Conservation (phyloP, 1,284 basidiomycete species). For the Puccinia hordei region DNA sequence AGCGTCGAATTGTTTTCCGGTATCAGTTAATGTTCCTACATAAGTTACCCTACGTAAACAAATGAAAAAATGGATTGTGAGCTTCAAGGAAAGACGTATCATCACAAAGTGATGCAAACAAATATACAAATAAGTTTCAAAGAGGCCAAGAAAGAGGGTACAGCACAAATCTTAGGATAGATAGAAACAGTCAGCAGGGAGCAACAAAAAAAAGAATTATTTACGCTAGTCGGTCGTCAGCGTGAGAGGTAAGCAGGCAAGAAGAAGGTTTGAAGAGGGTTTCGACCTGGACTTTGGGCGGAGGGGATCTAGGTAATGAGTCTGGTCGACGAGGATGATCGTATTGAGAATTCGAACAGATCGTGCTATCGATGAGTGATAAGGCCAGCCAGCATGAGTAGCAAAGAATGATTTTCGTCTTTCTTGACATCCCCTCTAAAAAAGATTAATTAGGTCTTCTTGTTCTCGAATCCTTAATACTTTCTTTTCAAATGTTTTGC, state of each 20-base stretch:
- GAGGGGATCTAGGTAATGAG: neutral
- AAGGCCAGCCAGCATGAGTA: no score
- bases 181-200: neutral
- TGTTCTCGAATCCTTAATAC: no score
- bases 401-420: no score
- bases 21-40: conserved; percentile 31
- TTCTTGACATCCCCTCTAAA: no score
- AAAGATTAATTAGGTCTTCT: no score
- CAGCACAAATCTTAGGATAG: neutral
- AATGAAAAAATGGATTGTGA: neutral
- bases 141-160: neutral
- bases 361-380: no score
- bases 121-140: neutral
- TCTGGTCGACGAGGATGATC: no score
- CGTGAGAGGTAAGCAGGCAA: conserved; percentile 22
- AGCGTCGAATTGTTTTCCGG: conserved; percentile 36
- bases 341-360: no score
- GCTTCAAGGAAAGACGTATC: neutral
- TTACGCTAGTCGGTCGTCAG: conserved; percentile 29
- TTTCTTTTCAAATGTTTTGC: no score
- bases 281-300: neutral
- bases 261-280: conserved; percentile 17
- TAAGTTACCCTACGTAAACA: conserved; percentile 12
- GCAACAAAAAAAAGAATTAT: neutral
- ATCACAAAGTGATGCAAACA: neutral